phyloP scores from a whole-genome alignment of 495 filamentous ascomycete species.

The Penicillium alfredii region DNA sequence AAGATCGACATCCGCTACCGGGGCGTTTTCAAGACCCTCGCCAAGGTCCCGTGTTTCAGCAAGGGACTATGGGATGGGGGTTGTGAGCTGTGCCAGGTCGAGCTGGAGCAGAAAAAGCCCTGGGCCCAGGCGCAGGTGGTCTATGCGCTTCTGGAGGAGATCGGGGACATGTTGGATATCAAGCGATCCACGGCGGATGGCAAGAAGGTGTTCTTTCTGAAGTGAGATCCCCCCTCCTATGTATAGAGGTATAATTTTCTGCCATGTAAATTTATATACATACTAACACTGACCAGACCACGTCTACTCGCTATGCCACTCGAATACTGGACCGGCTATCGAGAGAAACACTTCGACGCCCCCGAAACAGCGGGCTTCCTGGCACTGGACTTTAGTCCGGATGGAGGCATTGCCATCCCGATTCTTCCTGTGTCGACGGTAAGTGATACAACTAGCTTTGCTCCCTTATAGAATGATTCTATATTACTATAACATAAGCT shows the following conservation, averaged over 20 bases:
- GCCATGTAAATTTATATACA: no score
- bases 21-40: slow-evolving; percentile 25
- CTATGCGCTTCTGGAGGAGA: slow-evolving; percentile 29
- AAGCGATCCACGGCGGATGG: slow-evolving; percentile 9
- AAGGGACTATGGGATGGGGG: slow-evolving; percentile 18
- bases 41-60: slow-evolving; percentile 19
- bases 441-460: slow-evolving; percentile 1
- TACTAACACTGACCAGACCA: slow-evolving; percentile 8
- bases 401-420: not conserved
- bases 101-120: slow-evolving; percentile 3
- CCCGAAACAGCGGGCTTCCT: slow-evolving; percentile 19
- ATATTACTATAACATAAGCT: no score
- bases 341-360: slow-evolving; percentile 19
- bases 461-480: no score
- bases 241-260: no score
- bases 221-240: slow-evolving; percentile 11
- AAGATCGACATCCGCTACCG: slow-evolving; percentile 25
- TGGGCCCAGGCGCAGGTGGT: slow-evolving; percentile 22
- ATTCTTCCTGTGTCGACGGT: slow-evolving; percentile 21
- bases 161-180: slow-evolving; percentile 16
- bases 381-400: slow-evolving; percentile 16
- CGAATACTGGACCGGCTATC: slow-evolving; percentile 32
- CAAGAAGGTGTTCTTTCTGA: slow-evolving; percentile 11
- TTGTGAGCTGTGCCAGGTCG: not conserved
- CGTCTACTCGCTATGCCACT: slow-evolving; percentile 12